Evolutionary conservation across 2,329 filamentous ascomycete species (phyloP).

Genomic region (Rachicladosporium sp.): DNA sequence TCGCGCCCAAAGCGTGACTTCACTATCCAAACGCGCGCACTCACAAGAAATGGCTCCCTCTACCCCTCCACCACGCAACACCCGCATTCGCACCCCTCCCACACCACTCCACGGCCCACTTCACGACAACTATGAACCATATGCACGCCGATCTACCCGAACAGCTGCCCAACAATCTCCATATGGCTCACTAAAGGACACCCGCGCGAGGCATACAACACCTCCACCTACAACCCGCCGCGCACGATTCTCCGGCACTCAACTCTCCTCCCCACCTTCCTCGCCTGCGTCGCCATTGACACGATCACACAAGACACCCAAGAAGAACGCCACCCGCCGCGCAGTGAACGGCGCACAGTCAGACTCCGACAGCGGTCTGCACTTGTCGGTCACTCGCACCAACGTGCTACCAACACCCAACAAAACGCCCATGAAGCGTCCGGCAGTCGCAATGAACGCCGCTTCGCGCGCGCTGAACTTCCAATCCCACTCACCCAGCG

Average conservation of each 20-base stretch:
- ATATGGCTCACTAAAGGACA: slow-evolving; percentile 27
- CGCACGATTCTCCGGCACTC: slow-evolving; percentile 32
- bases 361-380: slow-evolving; percentile 4
- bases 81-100: slow-evolving; percentile 51
- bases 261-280: slow-evolving; percentile 32
- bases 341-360: slow-evolving; percentile 4
- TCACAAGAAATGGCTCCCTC: too few species aligned
- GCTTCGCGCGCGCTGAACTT: slow-evolving; percentile 40
- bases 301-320: slow-evolving; percentile 8
- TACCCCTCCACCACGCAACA: slow-evolving; percentile 44
- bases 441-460: slow-evolving; percentile 29
- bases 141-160: slow-evolving; percentile 33
- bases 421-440: slow-evolving; percentile 58
- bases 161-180: slow-evolving; percentile 31
- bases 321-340: slow-evolving; percentile 6
- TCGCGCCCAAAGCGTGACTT: too few species aligned
- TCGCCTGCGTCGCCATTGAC: slow-evolving; percentile 26
- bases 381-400: not conserved
- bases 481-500: slow-evolving; percentile 46
- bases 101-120: slow-evolving; percentile 54
- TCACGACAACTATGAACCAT: slow-evolving; percentile 59
- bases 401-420: slow-evolving; percentile 64
- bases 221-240: slow-evolving; percentile 14
- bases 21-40: too few species aligned
- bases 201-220: slow-evolving; percentile 12